phyloP scores from a whole-genome alignment of 306 rosid species.

The Hylodesmum podocarpum region DNA sequence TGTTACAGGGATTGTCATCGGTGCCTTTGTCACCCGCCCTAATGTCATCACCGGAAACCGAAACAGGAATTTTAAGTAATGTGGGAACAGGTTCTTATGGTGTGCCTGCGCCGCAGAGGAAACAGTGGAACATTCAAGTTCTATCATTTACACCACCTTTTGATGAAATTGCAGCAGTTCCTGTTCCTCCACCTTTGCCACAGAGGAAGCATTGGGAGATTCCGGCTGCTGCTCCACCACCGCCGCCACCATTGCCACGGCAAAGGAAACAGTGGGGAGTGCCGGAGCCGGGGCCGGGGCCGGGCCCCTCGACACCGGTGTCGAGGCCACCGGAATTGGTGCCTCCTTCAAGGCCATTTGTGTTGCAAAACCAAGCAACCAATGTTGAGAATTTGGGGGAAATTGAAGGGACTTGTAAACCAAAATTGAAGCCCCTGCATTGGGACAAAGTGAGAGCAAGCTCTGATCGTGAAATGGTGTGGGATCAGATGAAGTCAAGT shows the following conservation, averaged over 20 bases:
- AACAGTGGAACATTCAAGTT: conserved; percentile 34
- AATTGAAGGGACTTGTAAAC: conserved; percentile 55
- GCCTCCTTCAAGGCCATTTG: conserved; percentile 59
- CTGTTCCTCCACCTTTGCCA: conserved; percentile 23
- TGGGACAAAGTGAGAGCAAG: conserved; percentile 98
- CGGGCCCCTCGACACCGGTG: conserved; percentile 2
- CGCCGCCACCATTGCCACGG: conserved; percentile 1
- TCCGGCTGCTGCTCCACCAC: conserved; percentile 21
- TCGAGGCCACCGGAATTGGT: conserved; percentile 57
- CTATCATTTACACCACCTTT: neutral
- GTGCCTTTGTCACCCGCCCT: conserved; percentile 39
- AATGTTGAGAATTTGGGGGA: conserved; percentile 41
- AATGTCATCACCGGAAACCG: conserved; percentile 46
- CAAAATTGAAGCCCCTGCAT: conserved; percentile 78
- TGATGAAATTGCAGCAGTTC: conserved; percentile 18
- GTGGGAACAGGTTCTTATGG: neutral
- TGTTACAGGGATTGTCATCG: conserved; percentile 34
- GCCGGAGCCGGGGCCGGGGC: neutral
- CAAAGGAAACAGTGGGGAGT: conserved; percentile 42
- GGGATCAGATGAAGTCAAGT: conserved; percentile 93
- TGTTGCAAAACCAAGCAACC: conserved; percentile 37
- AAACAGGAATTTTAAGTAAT: conserved; percentile 13
- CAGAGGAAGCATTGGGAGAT: conserved; percentile 42
- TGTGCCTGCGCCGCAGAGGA: conserved; percentile 26
- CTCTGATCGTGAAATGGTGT: conserved; percentile 89